Base-by-base conservation (phyloP, 345 rosid genomes). In the Citrus unshiu region DNA sequence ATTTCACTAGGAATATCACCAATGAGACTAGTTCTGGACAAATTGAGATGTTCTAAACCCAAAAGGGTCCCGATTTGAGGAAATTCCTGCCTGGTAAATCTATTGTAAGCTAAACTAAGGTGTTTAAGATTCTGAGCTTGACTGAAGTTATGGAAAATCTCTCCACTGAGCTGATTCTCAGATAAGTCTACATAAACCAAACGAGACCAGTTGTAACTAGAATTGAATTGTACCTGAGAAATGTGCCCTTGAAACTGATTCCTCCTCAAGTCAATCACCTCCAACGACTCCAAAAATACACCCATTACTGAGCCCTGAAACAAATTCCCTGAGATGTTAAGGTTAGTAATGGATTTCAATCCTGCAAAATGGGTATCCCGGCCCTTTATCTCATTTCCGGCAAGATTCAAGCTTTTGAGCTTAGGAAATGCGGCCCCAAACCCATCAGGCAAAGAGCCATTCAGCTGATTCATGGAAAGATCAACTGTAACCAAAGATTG, bases 131-230 rank as follows among this genome's bases (percentile, higher is more conserved):
- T 89, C 81, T 71, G 82, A 32, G 87, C 82, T 77, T 82, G 83
- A 63, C 80, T 87, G 74, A 90, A 83, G 82, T 83, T 79, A 46
- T 81, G 85, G 46, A 89, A 81, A 65, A 92, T 82, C 78, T 91
- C 93, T 75, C 98, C 99, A 78, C 87, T 88, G 27, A 95, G 87
- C 74, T 90, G 88, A 86, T 95, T 95, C 79, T 93, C 93, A 80
- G 99, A 95, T 80, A 93, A 87, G 86, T 95, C 99, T 61, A 93
- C 85, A 86, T 86, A 77, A 83, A 89, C 81, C 90, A 93, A 87
- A 81, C 43, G 75, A 81, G 90, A 87, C 92, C 92, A 82, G 63
- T 85, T 87, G 80, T 80, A 85, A 77, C 86, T 85, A 66, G 86
- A 87, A 83, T 86, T 89, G 83, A 87, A 86, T 59, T 84, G 92